Base-by-base conservation (phyloP, 805 yeast genomes). In the Candida cerambycidarum region DNA sequence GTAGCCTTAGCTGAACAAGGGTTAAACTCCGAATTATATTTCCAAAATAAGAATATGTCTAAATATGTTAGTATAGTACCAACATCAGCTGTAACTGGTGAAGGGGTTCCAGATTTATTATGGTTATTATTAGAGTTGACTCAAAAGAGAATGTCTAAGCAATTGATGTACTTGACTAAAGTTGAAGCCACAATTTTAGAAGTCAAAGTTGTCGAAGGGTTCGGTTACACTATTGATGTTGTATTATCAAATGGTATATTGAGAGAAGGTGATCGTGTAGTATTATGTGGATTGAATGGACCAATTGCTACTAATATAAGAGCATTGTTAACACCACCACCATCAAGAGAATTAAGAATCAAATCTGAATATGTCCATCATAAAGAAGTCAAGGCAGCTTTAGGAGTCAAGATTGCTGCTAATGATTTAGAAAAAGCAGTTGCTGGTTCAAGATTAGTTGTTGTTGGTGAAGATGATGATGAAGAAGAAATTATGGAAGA, bases 41-140 rank as follows among this genome's bases (percentile, higher is more conserved):
- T 76, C 86, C 88, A 92, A 68, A 93, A 93, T 79, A 86, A 85
- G 67, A 93, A 92, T 73, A 72, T 92, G 78, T 72, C 97, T 43
- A 89, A 89, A 65, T 89, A 83, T 59, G 99, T 93, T 43, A 89
- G 97, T 28, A 85, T 93, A 57, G 96, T 93, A 34, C 99, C 99
- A 56, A 93, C 99, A 14, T 92, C 98, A 49, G 99, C 99, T 43
- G 95, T 90, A 34, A 90, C 97, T 11, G 99, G 99, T 66, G 99
- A 93, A 72, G 99, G 99, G 86, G 95, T 93, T 56, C 99, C 99
- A 39, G 99, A 93, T 80, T 78, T 93, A 72, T 80, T 93, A 61
- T 89, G 97, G 92, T 78, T 93, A 66, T 75, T 93, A 61, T 78
- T 93, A 57, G 98, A 93, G 69, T 79, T 93, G 58, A 93, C 99